These are phyloP conservation scores for Heliosperma pusillum DNA, from an alignment of 148 eudicot genomes.

Conservation along the genomic window DNA sequence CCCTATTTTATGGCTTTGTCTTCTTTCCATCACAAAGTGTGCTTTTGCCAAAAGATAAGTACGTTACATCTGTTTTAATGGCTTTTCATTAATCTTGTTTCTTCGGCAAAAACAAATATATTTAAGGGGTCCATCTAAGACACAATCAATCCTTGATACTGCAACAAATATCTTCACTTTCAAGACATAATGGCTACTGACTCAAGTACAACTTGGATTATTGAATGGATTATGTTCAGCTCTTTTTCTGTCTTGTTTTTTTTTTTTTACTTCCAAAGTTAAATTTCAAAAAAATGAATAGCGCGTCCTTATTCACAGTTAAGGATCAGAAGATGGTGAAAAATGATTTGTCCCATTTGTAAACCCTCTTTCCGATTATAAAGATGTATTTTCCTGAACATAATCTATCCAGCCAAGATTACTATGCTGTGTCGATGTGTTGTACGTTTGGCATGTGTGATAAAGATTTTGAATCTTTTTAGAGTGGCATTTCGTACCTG, in stretches of 20 bases:
- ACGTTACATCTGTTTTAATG: background rate
- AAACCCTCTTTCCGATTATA: too few relatives aligned
- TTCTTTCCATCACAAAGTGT: slow-evolving; percentile 7
- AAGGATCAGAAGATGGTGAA: too few relatives aligned
- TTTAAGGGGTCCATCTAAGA: slow-evolving; percentile 15
- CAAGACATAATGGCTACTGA: too few relatives aligned
- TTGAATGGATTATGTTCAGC: background rate
- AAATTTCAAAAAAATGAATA: too few relatives aligned
- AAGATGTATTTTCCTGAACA: too few relatives aligned
- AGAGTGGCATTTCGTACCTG: background rate
- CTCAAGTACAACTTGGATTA: background rate
- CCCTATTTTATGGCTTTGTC: slow-evolving; percentile 29
- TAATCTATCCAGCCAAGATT: too few relatives aligned
- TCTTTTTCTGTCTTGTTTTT: background rate
- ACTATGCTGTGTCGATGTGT: background rate
- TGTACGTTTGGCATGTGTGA: background rate
- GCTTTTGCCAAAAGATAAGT: slow-evolving; percentile 2
- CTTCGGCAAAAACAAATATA: background rate
- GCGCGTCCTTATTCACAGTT: too few relatives aligned
- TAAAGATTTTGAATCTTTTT: background rate
- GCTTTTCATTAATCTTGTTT: slow-evolving; percentile 13
- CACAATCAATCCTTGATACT: background rate
- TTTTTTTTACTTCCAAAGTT: too few relatives aligned
- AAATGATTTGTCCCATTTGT: too few relatives aligned
- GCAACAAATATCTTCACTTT: too few relatives aligned